phyloP scores from a whole-genome alignment of 2,329 filamentous ascomycete species.

The Cryphonectria naterciae region DNA sequence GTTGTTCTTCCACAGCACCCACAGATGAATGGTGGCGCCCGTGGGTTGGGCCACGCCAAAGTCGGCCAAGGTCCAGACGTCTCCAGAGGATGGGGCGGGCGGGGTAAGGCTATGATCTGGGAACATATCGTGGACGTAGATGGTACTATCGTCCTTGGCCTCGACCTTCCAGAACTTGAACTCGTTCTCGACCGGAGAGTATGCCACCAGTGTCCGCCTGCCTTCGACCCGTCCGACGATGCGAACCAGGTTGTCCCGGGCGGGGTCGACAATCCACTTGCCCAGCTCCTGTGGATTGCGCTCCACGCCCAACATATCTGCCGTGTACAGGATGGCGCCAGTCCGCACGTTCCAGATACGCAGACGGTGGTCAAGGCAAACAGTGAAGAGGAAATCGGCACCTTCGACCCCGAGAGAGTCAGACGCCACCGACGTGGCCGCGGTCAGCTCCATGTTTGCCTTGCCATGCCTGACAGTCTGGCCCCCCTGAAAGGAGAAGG shows the following conservation, averaged over 20 bases:
- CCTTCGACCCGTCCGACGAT: constrained; percentile 64
- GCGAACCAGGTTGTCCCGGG: constrained; percentile 75
- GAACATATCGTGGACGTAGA: constrained; percentile 74
- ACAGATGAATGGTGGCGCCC: constrained; percentile 64
- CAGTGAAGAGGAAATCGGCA: constrained; percentile 68
- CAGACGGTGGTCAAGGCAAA: constrained; percentile 86
- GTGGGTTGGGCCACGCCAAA: constrained; percentile 65
- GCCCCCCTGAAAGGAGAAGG: constrained; percentile 69
- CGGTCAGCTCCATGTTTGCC: constrained; percentile 67
- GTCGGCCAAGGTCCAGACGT: constrained; percentile 80
- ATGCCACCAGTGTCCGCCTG: constrained; percentile 70
- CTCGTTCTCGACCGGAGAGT: constrained; percentile 83
- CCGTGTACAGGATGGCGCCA: constrained; percentile 75
- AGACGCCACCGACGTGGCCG: constrained; percentile 66
- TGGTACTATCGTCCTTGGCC: constrained; percentile 60
- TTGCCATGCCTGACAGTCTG: constrained; percentile 68
- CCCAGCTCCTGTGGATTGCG: constrained; percentile 68
- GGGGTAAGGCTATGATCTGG: constrained; percentile 65
- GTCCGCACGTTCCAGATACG: constrained; percentile 88
- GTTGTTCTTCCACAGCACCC: constrained; percentile 86
- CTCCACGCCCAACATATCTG: constrained; percentile 75
- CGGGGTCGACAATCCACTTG: constrained; percentile 79
- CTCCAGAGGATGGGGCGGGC: constrained; percentile 69
- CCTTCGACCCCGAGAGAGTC: constrained; percentile 55
- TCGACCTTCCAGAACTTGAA: constrained; percentile 92